Conservation (phyloP, 768 basidiomycete species). For the Rhizopogon vinicolor region DNA sequence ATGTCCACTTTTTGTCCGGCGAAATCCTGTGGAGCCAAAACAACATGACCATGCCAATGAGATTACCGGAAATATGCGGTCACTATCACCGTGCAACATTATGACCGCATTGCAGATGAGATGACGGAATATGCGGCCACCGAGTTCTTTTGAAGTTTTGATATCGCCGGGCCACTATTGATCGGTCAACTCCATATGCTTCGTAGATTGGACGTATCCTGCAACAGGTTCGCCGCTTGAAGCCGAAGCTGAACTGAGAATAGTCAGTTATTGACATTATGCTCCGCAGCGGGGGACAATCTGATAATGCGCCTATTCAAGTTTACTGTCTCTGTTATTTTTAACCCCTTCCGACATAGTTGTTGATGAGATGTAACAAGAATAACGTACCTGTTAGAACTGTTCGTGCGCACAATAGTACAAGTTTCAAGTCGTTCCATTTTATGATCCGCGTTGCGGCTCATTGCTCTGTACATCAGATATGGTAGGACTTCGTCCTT, state of each 20-base stretch:
- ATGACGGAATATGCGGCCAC: background rate
- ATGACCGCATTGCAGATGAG: background rate
- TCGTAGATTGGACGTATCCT: background rate
- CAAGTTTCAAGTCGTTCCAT: background rate
- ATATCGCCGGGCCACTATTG: background rate
- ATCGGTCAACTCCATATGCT: background rate
- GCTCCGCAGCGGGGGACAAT: background rate
- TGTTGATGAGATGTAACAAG: background rate
- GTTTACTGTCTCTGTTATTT: too few relatives aligned
- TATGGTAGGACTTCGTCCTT: constrained; percentile 55
- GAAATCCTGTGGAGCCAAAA: background rate
- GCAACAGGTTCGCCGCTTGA: background rate
- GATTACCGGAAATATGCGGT: background rate
- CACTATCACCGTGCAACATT: background rate
- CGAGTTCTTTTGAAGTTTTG: background rate
- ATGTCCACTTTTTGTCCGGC: background rate
- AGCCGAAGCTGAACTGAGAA: background rate
- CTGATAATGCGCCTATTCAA: too few relatives aligned
- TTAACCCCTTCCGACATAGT: too few relatives aligned
- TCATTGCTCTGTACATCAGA: constrained; percentile 11
- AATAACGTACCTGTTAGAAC: background rate
- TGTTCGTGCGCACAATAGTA: background rate
- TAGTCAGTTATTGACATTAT: background rate
- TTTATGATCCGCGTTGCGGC: too few relatives aligned
- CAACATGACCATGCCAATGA: background rate